Percentiles rank a stretch among this genome's conserved stretches.
Evolutionary conservation across 495 filamentous ascomycete species (phyloP).

Genomic region (Tirmania nivea): DNA sequence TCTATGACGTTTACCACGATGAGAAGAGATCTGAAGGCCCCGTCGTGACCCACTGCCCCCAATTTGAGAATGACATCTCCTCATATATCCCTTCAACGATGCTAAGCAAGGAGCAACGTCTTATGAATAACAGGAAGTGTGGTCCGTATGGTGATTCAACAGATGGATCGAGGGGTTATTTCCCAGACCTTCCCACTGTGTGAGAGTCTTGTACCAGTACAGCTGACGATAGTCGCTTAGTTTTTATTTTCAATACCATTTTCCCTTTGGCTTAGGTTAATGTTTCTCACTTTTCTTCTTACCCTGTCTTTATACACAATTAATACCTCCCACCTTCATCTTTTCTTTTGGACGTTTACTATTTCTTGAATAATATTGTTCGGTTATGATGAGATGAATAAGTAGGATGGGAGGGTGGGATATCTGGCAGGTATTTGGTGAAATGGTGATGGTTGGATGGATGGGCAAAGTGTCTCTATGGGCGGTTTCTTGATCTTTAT

Average conservation of each 20-base stretch:
- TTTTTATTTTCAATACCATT: conserved; percentile 1
- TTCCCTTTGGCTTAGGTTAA: background rate
- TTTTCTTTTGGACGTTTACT: background rate
- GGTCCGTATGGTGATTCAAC: conserved; percentile 5
- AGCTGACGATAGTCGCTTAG: background rate
- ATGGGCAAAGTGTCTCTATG: background rate
- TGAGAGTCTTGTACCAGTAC: background rate
- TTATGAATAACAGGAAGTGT: too few species aligned
- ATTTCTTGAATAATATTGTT: background rate
- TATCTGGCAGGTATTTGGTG: background rate
- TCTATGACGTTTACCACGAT: conserved; percentile 14
- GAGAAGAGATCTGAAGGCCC: conserved; percentile 20
- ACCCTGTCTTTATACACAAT: conserved; percentile 1
- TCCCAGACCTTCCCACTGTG: conserved; percentile 17
- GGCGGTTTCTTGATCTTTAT: background rate
- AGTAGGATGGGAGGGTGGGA: background rate
- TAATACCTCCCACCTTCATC: too few species aligned
- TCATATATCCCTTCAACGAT: conserved; percentile 17
- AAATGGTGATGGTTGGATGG: background rate
- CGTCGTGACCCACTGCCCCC: conserved; percentile 14
- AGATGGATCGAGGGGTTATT: conserved; percentile 19
- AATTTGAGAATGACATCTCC: conserved; percentile 18
- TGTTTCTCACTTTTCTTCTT: background rate
- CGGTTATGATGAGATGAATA: background rate
- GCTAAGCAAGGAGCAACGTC: background rate